Conservation (phyloP, 768 basidiomycete genomes). For the Mycena alexandri region DNA sequence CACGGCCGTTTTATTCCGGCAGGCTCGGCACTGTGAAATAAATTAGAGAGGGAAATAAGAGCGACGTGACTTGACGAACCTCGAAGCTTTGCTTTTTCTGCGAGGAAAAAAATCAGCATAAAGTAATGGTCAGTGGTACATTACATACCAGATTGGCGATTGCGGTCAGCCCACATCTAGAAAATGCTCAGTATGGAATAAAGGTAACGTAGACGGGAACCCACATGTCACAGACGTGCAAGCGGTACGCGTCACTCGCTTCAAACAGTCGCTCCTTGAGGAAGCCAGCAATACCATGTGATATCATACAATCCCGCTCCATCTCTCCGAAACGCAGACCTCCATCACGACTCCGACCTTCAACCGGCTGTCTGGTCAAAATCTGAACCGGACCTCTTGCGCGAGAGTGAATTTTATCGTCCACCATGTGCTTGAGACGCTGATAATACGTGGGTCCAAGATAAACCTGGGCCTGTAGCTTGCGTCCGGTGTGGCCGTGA, state of each 20-base stretch:
- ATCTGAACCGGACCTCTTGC: conserved; percentile 98
- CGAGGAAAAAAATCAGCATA: conserved; percentile 30
- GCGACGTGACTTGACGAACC: conserved; percentile 47
- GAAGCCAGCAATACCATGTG: conserved; percentile 98
- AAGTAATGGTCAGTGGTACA: not conserved
- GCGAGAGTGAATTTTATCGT: conserved; percentile 99
- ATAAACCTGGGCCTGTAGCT: conserved; percentile 98
- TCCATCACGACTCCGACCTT: conserved; percentile 98
- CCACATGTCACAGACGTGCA: conserved; percentile 97
- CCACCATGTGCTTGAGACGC: conserved; percentile 99
- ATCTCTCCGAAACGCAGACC: conserved; percentile 99
- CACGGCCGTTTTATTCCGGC: conserved; percentile 97
- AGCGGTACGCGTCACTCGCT: conserved; percentile 91
- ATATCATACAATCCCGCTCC: conserved; percentile 99
- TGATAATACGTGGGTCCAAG: conserved; percentile 99
- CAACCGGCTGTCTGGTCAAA: conserved; percentile 96
- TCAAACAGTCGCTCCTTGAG: conserved; percentile 97
- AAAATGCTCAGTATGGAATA: conserved; percentile 34
- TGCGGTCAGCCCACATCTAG: conserved; percentile 93
- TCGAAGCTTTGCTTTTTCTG: conserved; percentile 99
- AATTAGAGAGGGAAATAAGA: conserved; percentile 1
- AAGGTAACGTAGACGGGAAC: not conserved
- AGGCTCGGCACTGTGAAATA: conserved; percentile 81
- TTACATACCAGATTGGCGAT: conserved; percentile 91
- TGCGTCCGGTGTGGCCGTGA: conserved; percentile 98